Conservation (phyloP, 2,329 filamentous ascomycete species). For the Calonectria hongkongensis region DNA sequence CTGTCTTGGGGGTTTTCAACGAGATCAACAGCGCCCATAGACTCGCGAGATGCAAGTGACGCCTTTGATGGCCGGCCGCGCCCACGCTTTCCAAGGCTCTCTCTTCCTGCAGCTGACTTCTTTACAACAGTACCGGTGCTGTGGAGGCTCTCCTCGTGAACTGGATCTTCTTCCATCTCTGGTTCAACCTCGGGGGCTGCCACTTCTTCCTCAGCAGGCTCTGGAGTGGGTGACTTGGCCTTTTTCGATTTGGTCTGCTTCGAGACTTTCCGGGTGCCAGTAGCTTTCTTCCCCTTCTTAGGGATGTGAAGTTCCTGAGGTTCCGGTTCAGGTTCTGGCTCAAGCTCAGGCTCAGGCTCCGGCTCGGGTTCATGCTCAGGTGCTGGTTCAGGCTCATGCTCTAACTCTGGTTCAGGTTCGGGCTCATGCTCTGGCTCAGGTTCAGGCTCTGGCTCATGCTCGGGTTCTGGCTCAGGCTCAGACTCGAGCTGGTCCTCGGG, state of each 20-base stretch:
- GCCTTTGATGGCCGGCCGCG: constrained; percentile 57
- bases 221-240: constrained; percentile 59
- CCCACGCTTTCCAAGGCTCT: constrained; percentile 50
- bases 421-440: constrained; percentile 25
- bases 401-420: constrained; percentile 6
- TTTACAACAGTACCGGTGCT: constrained; percentile 66
- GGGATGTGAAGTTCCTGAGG: constrained; percentile 63
- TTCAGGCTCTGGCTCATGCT: constrained; percentile 41
- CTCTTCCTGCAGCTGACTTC: constrained; percentile 53
- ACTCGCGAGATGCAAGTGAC: constrained; percentile 55
- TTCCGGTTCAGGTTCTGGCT: constrained; percentile 27
- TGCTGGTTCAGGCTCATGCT: constrained; percentile 53
- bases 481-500: constrained; percentile 25
- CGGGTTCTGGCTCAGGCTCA: constrained; percentile 25
- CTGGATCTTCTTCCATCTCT: constrained; percentile 35
- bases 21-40: constrained; percentile 52
- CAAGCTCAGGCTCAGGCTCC: constrained; percentile 32
- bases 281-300: constrained; percentile 74
- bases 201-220: constrained; percentile 51
- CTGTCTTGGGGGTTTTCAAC: constrained; percentile 46
- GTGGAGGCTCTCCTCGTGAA: constrained; percentile 62
- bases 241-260: constrained; percentile 71
- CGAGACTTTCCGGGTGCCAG: constrained; percentile 69
- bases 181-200: constrained; percentile 37
- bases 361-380: constrained; percentile 28